Conservation (phyloP, 257 asterid species). For the Fraxinus anomala region DNA sequence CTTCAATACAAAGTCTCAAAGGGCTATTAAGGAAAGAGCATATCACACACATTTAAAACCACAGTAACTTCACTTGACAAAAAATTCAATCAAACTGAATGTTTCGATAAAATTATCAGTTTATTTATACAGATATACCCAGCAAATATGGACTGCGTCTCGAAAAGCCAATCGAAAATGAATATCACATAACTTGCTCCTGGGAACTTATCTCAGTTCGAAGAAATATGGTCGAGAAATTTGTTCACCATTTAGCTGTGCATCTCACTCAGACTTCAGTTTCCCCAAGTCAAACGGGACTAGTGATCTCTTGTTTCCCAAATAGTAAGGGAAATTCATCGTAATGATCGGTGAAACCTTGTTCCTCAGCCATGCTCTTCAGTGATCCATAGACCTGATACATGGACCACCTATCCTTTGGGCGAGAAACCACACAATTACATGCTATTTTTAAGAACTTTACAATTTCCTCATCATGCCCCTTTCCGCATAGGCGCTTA, state of each 20-base stretch:
- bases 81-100: slow-evolving; percentile 27
- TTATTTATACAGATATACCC: slow-evolving; percentile 24
- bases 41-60: neutral
- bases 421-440: too few relatives aligned
- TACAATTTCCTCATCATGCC: too few relatives aligned
- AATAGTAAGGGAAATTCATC: slow-evolving; percentile 60
- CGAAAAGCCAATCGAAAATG: slow-evolving; percentile 6
- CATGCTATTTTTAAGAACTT: too few relatives aligned
- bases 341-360: too few relatives aligned
- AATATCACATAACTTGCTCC: too few relatives aligned
- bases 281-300: slow-evolving; percentile 33
- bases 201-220: neutral
- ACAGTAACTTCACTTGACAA: slow-evolving; percentile 29
- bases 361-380: too few relatives aligned
- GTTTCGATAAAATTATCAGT: slow-evolving; percentile 12
- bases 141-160: slow-evolving; percentile 16
- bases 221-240: slow-evolving; percentile 29
- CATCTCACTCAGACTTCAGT: slow-evolving; percentile 1
- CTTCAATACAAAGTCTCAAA: too few relatives aligned
- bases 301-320: slow-evolving; percentile 36
- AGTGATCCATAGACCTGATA: too few relatives aligned
- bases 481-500: too few relatives aligned
- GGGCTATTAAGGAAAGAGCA: neutral
- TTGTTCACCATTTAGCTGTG: neutral
- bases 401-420: too few relatives aligned